These are phyloP conservation scores for Glycine soja DNA, from an alignment of 306 rosid genomes.

Conservation along the genomic window DNA sequence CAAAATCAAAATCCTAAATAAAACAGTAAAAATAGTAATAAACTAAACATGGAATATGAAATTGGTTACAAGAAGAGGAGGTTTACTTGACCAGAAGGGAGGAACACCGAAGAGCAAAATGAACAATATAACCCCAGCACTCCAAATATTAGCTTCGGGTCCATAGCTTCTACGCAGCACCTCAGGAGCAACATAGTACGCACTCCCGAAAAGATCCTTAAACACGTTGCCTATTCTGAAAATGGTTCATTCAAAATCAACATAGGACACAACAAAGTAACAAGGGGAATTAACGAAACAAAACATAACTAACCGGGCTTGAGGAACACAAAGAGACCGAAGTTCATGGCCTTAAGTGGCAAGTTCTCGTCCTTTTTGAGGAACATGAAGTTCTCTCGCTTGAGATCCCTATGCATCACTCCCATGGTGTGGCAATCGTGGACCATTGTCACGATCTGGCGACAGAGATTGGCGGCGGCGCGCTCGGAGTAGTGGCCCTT, in stretches of 20 bases:
- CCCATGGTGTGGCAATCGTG: slow-evolving; percentile 7
- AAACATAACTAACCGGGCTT: not conserved
- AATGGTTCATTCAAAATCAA: not conserved
- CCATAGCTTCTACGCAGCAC: not conserved
- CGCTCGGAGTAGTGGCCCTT: slow-evolving; percentile 3
- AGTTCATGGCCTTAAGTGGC: slow-evolving; percentile 3
- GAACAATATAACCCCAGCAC: not conserved
- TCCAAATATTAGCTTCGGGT: slow-evolving; percentile 1
- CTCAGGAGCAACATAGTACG: slow-evolving; percentile 4
- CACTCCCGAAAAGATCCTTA: slow-evolving; percentile 11
- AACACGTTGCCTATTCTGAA: not conserved
- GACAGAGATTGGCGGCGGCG: not conserved
- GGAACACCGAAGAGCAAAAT: not conserved
- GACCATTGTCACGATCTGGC: slow-evolving; percentile 1
- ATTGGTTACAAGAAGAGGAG: not conserved
- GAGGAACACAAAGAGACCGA: slow-evolving; percentile 5
- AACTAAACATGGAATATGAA: not conserved
- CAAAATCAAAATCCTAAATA: not conserved
- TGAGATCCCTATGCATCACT: slow-evolving; percentile 43
- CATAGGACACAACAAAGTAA: not conserved
- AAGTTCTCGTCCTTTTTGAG: slow-evolving; percentile 46
- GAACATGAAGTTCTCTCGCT: slow-evolving; percentile 91
- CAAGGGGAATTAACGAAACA: not conserved
- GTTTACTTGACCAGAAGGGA: not conserved
- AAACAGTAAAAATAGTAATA: too few relatives aligned